These are phyloP conservation scores for Penicillium coprophilum DNA, from an alignment of 495 filamentous ascomycete species.

Conservation along the genomic window DNA sequence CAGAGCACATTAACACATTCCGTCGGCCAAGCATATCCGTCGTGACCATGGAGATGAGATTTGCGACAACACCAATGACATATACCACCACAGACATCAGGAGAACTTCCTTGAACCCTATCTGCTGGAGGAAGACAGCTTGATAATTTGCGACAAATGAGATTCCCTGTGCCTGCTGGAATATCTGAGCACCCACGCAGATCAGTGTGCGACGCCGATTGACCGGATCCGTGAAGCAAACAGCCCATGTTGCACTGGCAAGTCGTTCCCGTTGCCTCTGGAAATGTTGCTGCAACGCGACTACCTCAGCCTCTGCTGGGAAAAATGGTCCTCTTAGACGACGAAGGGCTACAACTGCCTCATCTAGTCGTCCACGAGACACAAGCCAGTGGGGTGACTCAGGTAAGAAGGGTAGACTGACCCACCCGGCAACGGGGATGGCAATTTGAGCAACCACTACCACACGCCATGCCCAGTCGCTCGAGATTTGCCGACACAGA, in stretches of 20 bases:
- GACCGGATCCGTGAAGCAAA: not conserved
- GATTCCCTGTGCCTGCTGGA: not conserved
- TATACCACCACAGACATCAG: not conserved
- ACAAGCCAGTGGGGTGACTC: conserved; percentile 63
- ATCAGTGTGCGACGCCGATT: not conserved
- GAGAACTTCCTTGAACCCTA: not conserved
- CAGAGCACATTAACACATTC: not conserved
- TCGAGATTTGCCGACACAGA: conserved; percentile 6
- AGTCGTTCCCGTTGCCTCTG: not conserved
- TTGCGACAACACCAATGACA: not conserved
- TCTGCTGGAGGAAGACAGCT: not conserved
- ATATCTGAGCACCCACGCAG: not conserved
- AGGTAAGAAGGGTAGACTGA: conserved; percentile 56
- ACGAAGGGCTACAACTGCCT: conserved; percentile 33
- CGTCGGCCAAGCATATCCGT: not conserved
- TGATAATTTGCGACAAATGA: not conserved
- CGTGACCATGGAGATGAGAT: not conserved
- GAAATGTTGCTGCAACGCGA: not conserved
- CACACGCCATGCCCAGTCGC: conserved; percentile 2
- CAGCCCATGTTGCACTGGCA: not conserved
- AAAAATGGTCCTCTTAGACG: not conserved
- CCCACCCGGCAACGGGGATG: conserved; percentile 48
- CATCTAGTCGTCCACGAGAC: conserved; percentile 43
- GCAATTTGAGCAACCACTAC: conserved; percentile 24
- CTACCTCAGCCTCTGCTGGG: not conserved